Evolutionary conservation across 164 flowering plant genomes (phyloP), one percentile per base, ranked within the genome.

Genomic region (Saururus chinensis): DNA sequence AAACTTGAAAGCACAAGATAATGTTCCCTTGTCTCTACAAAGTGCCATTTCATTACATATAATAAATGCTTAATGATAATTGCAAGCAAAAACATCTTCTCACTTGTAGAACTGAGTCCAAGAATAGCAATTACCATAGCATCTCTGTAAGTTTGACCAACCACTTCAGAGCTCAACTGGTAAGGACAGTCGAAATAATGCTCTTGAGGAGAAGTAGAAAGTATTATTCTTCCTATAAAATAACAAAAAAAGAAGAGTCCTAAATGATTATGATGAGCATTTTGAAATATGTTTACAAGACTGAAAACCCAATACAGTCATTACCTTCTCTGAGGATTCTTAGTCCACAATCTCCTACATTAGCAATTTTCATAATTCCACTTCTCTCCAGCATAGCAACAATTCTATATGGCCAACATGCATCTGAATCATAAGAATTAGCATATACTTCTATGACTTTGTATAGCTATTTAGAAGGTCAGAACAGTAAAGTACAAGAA

Each of bases 131-230:
- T 35, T 65, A 89, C 98, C 93, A 51, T 53, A 42, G 98, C 98
- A 74, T 92, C 98, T 45, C 77, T 76, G 69, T 83, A 89, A 40
- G 98, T 92, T 63, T 92, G 98, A 51, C 87, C 76, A 61, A 77
- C 72, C 21, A n/a, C 58, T 72, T 87, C 84, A 25, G 98, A 92
- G 80, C 98, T 87, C 70, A 92, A 68, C 68, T 92, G 98, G 70
- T 82, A 92, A 24, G 98, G 98, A 63, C 98, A 92, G 64, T 92
- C 98, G 76, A 92, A 92, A 70, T 83, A 92, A 73, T 92, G 96
- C 70, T 92, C 98, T 78, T 87, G 95, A 8, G 95, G 95, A 70
- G 82, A 72, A 22, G 93, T 81, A 37, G 88, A 74, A 70, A 83
- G 87, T 17, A 79, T 40, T 49, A 84, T 57, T 61, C 74, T 71